phyloP scores from a whole-genome alignment of 805 yeast species.

The Metschnikowia matae region DNA sequence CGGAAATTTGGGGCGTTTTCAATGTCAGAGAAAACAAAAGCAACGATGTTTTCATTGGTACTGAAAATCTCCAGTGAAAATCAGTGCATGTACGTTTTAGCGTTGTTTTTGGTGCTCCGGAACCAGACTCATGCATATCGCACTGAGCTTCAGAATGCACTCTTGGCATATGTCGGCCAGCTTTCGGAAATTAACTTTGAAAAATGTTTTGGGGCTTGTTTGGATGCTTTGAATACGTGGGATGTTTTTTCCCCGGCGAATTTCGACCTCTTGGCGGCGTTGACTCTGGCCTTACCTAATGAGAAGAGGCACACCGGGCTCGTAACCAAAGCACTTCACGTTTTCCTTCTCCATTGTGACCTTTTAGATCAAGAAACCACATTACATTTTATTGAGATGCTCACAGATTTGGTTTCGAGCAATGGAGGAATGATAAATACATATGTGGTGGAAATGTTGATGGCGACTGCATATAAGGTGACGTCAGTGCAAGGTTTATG shows the following conservation, averaged over 20 bases:
- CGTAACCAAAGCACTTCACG: slow-evolving; percentile 27
- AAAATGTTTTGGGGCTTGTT: slow-evolving; percentile 11
- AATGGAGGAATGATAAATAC: slow-evolving; percentile 61
- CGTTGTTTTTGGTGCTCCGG: slow-evolving; percentile 14
- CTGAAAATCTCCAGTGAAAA: slow-evolving; percentile 3
- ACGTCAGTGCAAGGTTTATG: slow-evolving; percentile 11
- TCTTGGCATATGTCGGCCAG: slow-evolving; percentile 3
- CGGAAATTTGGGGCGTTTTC: slow-evolving; percentile 8
- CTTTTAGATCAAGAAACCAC: slow-evolving; percentile 8
- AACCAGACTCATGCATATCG: background rate
- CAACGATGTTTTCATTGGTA: slow-evolving; percentile 9
- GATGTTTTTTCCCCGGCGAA: slow-evolving; percentile 11
- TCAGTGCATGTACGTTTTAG: slow-evolving; percentile 7
- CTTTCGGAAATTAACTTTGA: slow-evolving; percentile 10
- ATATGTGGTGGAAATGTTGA: slow-evolving; percentile 54
- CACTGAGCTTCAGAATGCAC: background rate
- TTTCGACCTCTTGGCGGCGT: slow-evolving; percentile 20
- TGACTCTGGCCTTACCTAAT: slow-evolving; percentile 16
- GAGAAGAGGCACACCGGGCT: slow-evolving; percentile 13
- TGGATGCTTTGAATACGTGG: slow-evolving; percentile 17
- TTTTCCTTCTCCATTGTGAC: slow-evolving; percentile 15
- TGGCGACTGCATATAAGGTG: slow-evolving; percentile 35
- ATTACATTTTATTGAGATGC: slow-evolving; percentile 11
- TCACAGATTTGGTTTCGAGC: slow-evolving; percentile 45
- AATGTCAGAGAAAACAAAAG: background rate